Evolutionary conservation across 306 rosid species (phyloP).

Genomic region (Senna tora): DNA sequence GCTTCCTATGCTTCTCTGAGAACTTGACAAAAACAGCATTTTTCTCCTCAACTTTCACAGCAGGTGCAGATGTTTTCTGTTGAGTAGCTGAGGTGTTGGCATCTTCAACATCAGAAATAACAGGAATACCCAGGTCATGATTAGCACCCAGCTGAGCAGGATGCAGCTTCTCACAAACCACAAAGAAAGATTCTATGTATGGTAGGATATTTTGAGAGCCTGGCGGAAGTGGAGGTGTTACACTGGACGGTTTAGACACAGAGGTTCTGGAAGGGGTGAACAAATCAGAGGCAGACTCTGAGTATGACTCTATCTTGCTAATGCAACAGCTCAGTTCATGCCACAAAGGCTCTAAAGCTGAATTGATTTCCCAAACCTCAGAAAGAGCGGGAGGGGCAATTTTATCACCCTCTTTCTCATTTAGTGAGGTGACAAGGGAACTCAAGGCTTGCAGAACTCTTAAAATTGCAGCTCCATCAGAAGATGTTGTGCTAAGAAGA

Average conservation of each 20-base stretch:
- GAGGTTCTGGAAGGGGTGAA: slow-evolving; percentile 57
- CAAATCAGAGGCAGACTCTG: slow-evolving; percentile 71
- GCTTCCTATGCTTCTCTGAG: slow-evolving; percentile 94
- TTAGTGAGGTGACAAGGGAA: slow-evolving; percentile 70
- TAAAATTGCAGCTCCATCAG: slow-evolving; percentile 94
- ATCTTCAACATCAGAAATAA: slow-evolving; percentile 72
- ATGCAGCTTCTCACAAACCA: slow-evolving; percentile 95
- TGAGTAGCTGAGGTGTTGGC: slow-evolving; percentile 62
- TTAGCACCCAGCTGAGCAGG: slow-evolving; percentile 76
- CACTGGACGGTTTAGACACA: slow-evolving; percentile 74
- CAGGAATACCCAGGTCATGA: slow-evolving; percentile 62
- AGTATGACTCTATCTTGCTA: slow-evolving; percentile 88
- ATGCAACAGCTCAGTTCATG: slow-evolving; percentile 91
- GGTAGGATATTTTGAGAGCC: slow-evolving; percentile 97
- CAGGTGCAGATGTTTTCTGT: slow-evolving; percentile 61
- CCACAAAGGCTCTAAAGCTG: slow-evolving; percentile 95
- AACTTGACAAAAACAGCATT: slow-evolving; percentile 78
- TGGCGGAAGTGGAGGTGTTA: slow-evolving; percentile 84
- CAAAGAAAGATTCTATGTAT: slow-evolving; percentile 98
- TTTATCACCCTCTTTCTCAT: slow-evolving; percentile 60
- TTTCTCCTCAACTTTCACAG: slow-evolving; percentile 81
- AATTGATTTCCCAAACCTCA: slow-evolving; percentile 81
- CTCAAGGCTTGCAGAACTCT: slow-evolving; percentile 98
- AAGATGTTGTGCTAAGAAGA: slow-evolving; percentile 78
- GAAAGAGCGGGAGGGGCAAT: slow-evolving; percentile 60